These are phyloP conservation scores for Lepraria neglecta DNA, from an alignment of 495 filamentous ascomycete species.

Conservation along the genomic window DNA sequence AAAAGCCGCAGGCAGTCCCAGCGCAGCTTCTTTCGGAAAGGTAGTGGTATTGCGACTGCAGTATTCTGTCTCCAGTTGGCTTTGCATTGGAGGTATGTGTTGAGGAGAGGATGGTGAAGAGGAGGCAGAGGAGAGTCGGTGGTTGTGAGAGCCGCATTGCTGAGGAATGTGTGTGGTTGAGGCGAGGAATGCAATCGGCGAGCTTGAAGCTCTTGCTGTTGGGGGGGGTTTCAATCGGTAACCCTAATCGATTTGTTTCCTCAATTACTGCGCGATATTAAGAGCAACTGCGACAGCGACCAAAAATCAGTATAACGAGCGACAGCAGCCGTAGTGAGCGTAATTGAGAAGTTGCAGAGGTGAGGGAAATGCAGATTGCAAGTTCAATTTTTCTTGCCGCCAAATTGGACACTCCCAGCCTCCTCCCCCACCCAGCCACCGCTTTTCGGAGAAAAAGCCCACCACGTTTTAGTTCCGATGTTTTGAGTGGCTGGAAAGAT, in stretches of 20 bases:
- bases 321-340: neutral
- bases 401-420: constrained; percentile 20
- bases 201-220: constrained; percentile 1
- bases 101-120: constrained; percentile 33
- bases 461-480: neutral
- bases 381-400: constrained; percentile 19
- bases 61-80: constrained; percentile 25
- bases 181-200: constrained; percentile 7
- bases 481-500: constrained; percentile 14
- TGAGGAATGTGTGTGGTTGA: constrained; percentile 14
- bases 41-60: constrained; percentile 35
- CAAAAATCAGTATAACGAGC: constrained; percentile 16
- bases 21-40: constrained; percentile 50
- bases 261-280: neutral
- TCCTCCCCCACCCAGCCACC: constrained; percentile 18
- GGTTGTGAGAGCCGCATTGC: constrained; percentile 28
- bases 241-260: neutral
- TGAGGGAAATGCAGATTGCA: constrained; percentile 4
- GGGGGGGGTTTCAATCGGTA: neutral
- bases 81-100: constrained; percentile 31
- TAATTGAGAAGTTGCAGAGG: constrained; percentile 6
- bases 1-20: constrained; percentile 58
- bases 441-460: constrained; percentile 11
- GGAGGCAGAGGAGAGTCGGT: constrained; percentile 29
- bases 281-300: constrained; percentile 14